Evolutionary conservation across 495 filamentous ascomycete genomes (phyloP).

Genomic region (Oleoguttula mirabilis): DNA sequence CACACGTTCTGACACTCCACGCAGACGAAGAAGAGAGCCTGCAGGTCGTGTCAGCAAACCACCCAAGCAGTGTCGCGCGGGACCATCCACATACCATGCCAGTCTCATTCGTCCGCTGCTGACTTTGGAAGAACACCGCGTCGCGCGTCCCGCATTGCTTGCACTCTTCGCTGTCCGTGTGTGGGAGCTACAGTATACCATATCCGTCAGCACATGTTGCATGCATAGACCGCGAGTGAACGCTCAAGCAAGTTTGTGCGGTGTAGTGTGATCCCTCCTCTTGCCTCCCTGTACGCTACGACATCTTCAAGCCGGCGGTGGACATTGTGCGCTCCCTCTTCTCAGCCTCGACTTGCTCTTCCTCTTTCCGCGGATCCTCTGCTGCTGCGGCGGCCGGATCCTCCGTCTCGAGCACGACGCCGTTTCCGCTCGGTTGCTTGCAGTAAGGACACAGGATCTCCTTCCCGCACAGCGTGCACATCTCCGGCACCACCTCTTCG

Average conservation of each 20-base stretch:
- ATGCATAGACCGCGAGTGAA: conserved; percentile 4
- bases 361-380: conserved; percentile 2
- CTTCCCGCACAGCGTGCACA: conserved; percentile 44
- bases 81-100: conserved; percentile 97
- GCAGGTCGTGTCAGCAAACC: conserved; percentile 1
- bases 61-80: conserved; percentile 5
- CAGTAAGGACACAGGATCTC: conserved; percentile 40
- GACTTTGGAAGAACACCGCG: conserved; percentile 95
- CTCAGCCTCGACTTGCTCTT: conserved; percentile 14
- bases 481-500: conserved; percentile 21
- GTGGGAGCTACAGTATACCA: conserved; percentile 19
- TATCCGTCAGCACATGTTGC: conserved; percentile 35
- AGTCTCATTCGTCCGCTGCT: conserved; percentile 89
- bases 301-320: conserved; percentile 5
- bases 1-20: conserved; percentile 84
- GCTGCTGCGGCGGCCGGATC: conserved; percentile 20
- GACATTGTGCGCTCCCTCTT: conserved; percentile 15
- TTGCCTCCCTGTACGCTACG: conserved; percentile 10
- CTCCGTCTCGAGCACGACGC: conserved; percentile 23
- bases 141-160: conserved; percentile 73
- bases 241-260: background rate
- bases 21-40: conserved; percentile 98
- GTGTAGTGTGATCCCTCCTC: conserved; percentile 1
- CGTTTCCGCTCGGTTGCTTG: conserved; percentile 27
- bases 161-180: conserved; percentile 57